Evolutionary conservation across 2,329 filamentous ascomycete species (phyloP), one percentile per base, ranked within the genome.

Genomic region (Aureobasidium sp.): DNA sequence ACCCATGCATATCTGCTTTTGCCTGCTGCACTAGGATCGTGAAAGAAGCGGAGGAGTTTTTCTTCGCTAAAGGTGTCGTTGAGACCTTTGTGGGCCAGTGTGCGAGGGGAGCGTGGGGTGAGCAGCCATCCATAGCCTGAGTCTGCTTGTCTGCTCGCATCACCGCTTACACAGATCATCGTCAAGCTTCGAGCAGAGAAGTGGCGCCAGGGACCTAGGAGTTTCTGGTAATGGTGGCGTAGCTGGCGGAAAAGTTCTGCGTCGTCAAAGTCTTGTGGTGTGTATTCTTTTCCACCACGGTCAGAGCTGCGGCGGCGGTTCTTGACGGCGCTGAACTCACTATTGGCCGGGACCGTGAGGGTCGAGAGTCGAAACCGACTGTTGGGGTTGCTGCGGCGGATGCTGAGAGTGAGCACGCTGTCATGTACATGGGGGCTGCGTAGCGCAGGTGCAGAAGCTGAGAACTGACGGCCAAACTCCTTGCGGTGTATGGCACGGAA

Each of bases 1-100:
- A 78, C 76, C 70, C 77, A 78, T 12, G 72, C 75, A 59, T 75
- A 77, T 42, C 73, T 67, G 8, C 68, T 71, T 53, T 72, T 72
- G 0, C 74, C 77, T 0, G 65, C 77, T 0, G 65, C 63, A 6
- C 52, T 61, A 0, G 76, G 77, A 0, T 68, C 50, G 3, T 63
- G 64, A 63, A 73, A 78, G 6, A 74, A 66, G 3, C 67, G 66
- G 57, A 76, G 64, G 17, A 78, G 68, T 29, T 72, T 71, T 37
- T 73, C 70, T 64, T 77, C 76, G 14, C 73, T 74, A 63, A 77
- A 77, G 0, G 70, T 68, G 60, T 74, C 69, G 47, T 63, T 69
- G 11, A 72, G 64, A 1, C 70, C 70, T 61, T 66, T 67, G 53
- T 66, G 67, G 5, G 70, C 69, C 4, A 73, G 65, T 5, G 67